Evolutionary conservation across 2,329 filamentous ascomycete species (phyloP).

Genomic region (Stagonosporopsis vannaccii): DNA sequence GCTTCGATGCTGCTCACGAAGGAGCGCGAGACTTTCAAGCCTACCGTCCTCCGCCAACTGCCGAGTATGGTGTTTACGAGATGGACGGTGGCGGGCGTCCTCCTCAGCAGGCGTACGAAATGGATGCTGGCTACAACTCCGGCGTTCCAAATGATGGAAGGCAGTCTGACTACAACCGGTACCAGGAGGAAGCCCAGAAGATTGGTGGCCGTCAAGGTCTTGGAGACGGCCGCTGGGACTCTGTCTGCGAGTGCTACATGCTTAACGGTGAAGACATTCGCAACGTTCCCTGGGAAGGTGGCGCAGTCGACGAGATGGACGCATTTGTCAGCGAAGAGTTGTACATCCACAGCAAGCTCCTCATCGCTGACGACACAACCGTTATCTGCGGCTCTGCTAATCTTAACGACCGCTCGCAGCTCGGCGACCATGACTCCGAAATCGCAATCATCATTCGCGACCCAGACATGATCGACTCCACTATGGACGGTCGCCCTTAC

Average conservation of each 20-base stretch:
- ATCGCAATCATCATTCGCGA: slow-evolving; percentile 91
- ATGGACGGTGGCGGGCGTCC: slow-evolving; percentile 34
- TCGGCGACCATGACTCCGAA: slow-evolving; percentile 85
- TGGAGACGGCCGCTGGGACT: slow-evolving; percentile 71
- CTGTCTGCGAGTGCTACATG: slow-evolving; percentile 84
- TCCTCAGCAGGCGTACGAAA: slow-evolving; percentile 31
- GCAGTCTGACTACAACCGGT: slow-evolving; percentile 65
- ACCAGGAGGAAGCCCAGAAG: slow-evolving; percentile 72
- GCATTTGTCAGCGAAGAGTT: slow-evolving; percentile 69
- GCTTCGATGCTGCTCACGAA: slow-evolving; percentile 65
- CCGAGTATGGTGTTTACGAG: slow-evolving; percentile 48
- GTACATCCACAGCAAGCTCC: slow-evolving; percentile 72
- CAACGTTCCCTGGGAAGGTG: slow-evolving; percentile 66
- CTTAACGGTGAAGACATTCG: slow-evolving; percentile 74
- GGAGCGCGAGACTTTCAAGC: slow-evolving; percentile 48
- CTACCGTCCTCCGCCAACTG: slow-evolving; percentile 43
- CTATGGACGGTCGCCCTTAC: slow-evolving; percentile 77
- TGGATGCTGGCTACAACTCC: slow-evolving; percentile 30
- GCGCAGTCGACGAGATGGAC: slow-evolving; percentile 64
- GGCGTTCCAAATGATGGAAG: slow-evolving; percentile 29
- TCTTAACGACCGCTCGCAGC: slow-evolving; percentile 76
- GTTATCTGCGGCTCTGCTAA: slow-evolving; percentile 83
- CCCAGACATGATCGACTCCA: slow-evolving; percentile 70
- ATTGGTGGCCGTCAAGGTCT: slow-evolving; percentile 57
- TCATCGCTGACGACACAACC: slow-evolving; percentile 82